These are phyloP conservation scores for Tetrapyrgos nigripes DNA, from an alignment of 1,284 basidiomycete species.

Conservation along the genomic window DNA sequence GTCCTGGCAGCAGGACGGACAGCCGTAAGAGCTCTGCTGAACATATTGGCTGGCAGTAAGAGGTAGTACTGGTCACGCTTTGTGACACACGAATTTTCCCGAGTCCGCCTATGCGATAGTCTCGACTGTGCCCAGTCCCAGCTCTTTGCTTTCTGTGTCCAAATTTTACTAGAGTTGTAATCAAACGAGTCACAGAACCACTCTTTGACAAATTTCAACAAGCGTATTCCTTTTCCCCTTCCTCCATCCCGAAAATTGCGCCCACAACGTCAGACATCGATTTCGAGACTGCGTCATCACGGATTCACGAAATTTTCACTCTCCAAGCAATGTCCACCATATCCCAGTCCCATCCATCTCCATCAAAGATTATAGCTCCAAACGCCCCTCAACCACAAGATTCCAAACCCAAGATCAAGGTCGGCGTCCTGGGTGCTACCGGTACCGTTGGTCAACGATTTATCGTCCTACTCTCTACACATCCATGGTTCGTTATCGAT, in stretches of 20 bases:
- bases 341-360: too few relatives aligned
- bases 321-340: too few relatives aligned
- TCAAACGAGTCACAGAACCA: too few relatives aligned
- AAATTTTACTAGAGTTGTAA: too few relatives aligned
- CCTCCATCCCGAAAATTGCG: neutral
- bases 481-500: conserved; percentile 92
- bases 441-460: conserved; percentile 97
- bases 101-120: too few relatives aligned
- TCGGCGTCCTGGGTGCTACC: conserved; percentile 95
- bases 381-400: too few relatives aligned
- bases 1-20: conserved; percentile 18
- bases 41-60: conserved; percentile 13
- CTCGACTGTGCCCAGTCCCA: neutral
- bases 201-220: too few relatives aligned
- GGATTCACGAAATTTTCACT: too few relatives aligned
- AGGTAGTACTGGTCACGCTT: neutral
- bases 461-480: conserved; percentile 86
- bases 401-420: conserved; percentile 33
- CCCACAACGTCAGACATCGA: neutral
- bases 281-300: too few relatives aligned
- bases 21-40: conserved; percentile 18
- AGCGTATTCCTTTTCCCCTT: neutral
- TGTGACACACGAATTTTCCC: neutral
- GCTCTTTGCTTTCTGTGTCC: neutral
- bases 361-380: too few relatives aligned